Evolutionary conservation across 148 eudicot species (phyloP).

Genomic region (Gaultheria prostrata): DNA sequence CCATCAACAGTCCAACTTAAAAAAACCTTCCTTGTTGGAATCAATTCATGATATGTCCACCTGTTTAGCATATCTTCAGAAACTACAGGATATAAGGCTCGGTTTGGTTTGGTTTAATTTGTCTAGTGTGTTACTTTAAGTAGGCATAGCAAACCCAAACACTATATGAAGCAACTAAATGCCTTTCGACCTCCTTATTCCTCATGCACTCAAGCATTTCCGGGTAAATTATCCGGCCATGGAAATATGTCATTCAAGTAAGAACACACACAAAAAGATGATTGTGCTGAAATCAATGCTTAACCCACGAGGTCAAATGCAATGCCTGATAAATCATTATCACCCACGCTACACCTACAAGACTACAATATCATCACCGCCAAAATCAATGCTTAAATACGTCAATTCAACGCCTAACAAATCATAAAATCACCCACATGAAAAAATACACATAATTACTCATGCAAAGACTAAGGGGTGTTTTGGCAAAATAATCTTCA

Average conservation of each 20-base stretch:
- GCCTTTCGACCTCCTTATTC: background rate
- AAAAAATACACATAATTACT: background rate
- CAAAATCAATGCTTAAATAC: background rate
- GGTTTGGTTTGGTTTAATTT: background rate
- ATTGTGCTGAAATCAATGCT: background rate
- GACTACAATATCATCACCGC: background rate
- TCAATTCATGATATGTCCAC: background rate
- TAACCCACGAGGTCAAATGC: background rate
- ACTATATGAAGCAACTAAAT: conserved; percentile 1
- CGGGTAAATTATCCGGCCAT: background rate
- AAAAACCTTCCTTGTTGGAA: background rate
- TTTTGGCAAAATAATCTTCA: no score
- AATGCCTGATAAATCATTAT: background rate
- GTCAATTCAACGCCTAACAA: background rate
- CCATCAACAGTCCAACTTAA: background rate
- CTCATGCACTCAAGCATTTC: background rate
- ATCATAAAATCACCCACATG: background rate
- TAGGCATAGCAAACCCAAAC: background rate
- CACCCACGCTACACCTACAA: background rate
- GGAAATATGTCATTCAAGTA: background rate
- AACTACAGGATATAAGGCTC: background rate
- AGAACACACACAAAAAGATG: background rate
- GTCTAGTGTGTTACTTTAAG: background rate
- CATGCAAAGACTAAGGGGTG: no score
- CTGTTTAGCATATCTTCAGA: background rate